These are phyloP conservation scores for Trichoderma sp. DNA, from an alignment of 2,329 filamentous ascomycete genomes.

Conservation along the genomic window DNA sequence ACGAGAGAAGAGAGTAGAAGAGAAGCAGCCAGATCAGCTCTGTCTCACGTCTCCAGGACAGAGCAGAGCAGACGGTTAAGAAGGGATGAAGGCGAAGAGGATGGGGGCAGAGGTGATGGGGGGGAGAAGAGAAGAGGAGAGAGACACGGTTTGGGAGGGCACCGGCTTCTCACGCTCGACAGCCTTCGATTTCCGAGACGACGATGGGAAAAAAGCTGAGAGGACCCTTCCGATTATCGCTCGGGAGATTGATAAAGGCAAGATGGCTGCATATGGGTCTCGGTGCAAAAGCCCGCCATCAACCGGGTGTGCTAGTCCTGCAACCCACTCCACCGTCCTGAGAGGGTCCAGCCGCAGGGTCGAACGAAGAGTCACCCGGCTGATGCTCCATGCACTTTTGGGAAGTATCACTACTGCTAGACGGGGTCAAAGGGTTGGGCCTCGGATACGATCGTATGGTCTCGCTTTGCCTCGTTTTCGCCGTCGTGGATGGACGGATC, in stretches of 20 bases:
- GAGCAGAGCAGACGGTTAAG: not conserved
- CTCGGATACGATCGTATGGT: not conserved
- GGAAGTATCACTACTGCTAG: not conserved
- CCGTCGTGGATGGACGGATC: conserved; percentile 4
- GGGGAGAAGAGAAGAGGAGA: not conserved
- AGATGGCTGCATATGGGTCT: not conserved
- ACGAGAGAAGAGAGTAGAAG: not conserved
- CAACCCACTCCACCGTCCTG: not conserved
- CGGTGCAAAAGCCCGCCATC: not conserved
- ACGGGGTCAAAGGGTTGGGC: no score
- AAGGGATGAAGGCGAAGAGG: not conserved
- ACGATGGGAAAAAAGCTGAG: not conserved
- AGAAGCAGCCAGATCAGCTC: conserved; percentile 11
- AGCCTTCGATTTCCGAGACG: not conserved
- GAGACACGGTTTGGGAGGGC: not conserved
- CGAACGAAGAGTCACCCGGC: not conserved
- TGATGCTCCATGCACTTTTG: no score
- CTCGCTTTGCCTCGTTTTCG: not conserved
- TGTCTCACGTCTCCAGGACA: not conserved
- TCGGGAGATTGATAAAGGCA: conserved; percentile 21
- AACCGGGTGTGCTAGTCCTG: not conserved
- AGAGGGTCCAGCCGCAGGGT: not conserved
- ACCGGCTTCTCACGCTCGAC: not conserved
- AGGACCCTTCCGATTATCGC: conserved; percentile 24
- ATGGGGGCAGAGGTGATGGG: not conserved